Percentiles rank a stretch among this genome's conserved stretches.
phyloP scores from a whole-genome alignment of 2,329 filamentous ascomycete species.

The Diaporthe helianthi region DNA sequence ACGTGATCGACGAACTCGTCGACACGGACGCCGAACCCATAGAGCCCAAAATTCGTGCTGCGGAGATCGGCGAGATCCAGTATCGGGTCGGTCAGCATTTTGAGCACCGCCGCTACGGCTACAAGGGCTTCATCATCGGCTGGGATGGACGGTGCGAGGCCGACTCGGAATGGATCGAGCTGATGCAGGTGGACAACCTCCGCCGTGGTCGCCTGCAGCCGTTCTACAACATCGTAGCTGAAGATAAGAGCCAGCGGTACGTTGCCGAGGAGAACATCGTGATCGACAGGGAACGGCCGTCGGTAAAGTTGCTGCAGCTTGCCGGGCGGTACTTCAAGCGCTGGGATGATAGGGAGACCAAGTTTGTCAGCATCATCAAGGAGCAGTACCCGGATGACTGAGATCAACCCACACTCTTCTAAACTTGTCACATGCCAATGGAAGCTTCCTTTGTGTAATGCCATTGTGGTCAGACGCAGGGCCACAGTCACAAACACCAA shows the following conservation, averaged over 20 bases:
- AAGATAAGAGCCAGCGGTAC: slow-evolving; percentile 67
- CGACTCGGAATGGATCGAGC: slow-evolving; percentile 65
- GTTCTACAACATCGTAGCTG: slow-evolving; percentile 73
- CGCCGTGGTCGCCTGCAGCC: slow-evolving; percentile 64
- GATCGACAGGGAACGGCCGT: slow-evolving; percentile 48
- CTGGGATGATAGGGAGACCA: slow-evolving; percentile 57
- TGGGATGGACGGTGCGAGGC: slow-evolving; percentile 55
- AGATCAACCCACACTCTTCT: background rate
- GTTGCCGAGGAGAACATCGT: slow-evolving; percentile 74
- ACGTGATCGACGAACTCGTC: background rate
- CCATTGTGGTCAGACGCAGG: background rate
- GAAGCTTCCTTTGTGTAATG: no score
- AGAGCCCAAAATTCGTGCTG: background rate
- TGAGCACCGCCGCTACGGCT: slow-evolving; percentile 65
- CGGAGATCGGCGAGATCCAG: slow-evolving; percentile 26
- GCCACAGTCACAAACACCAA: background rate
- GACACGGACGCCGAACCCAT: background rate
- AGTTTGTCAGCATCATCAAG: slow-evolving; percentile 69
- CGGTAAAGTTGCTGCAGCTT: slow-evolving; percentile 54
- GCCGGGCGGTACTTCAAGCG: slow-evolving; percentile 71
- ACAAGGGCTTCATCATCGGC: slow-evolving; percentile 68
- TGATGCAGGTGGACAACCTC: slow-evolving; percentile 67
- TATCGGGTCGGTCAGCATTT: slow-evolving; percentile 67
- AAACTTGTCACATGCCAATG: background rate
- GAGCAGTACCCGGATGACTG: slow-evolving; percentile 73